Conservation (phyloP, 2,329 filamentous ascomycete species). For the Fonsecaea pugnacius region DNA sequence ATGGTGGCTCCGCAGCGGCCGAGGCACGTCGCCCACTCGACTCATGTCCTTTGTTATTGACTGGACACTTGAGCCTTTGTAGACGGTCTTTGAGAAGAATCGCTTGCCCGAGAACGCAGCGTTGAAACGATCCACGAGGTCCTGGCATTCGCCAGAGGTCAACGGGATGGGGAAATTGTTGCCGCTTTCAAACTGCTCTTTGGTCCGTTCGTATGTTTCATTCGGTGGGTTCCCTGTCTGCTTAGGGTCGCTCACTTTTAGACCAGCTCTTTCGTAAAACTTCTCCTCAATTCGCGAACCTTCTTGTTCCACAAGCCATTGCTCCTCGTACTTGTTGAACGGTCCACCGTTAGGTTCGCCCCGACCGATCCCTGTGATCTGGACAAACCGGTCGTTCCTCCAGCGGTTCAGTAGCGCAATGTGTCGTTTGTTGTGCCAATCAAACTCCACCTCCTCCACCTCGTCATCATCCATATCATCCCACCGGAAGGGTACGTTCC, state of each 20-base stretch:
- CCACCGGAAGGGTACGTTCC: slow-evolving; percentile 11
- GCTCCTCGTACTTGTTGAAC: slow-evolving; percentile 40
- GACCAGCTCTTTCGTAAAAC: slow-evolving; percentile 3
- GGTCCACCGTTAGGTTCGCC: background rate
- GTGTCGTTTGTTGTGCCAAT: slow-evolving; percentile 25
- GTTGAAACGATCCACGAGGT: slow-evolving; percentile 23
- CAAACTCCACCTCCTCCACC: slow-evolving; percentile 20
- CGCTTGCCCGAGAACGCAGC: slow-evolving; percentile 16
- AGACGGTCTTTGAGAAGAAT: slow-evolving; percentile 7
- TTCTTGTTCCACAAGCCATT: slow-evolving; percentile 22
- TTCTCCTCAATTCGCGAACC: slow-evolving; percentile 19
- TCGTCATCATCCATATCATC: background rate
- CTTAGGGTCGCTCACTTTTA: background rate
- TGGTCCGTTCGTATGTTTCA: background rate
- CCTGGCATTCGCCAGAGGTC: background rate
- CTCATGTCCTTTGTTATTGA: slow-evolving; percentile 7
- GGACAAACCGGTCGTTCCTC: slow-evolving; percentile 9
- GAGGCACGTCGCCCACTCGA: slow-evolving; percentile 15
- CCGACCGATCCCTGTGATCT: slow-evolving; percentile 1
- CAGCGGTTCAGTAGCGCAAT: slow-evolving; percentile 24
- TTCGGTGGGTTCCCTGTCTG: background rate
- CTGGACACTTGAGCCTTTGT: too few relatives aligned
- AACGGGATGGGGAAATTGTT: slow-evolving; percentile 11
- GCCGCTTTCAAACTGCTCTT: background rate
- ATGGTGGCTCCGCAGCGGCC: slow-evolving; percentile 12